Conservation (phyloP, 1,284 basidiomycete genomes). For the Boletus semigastroideus region DNA sequence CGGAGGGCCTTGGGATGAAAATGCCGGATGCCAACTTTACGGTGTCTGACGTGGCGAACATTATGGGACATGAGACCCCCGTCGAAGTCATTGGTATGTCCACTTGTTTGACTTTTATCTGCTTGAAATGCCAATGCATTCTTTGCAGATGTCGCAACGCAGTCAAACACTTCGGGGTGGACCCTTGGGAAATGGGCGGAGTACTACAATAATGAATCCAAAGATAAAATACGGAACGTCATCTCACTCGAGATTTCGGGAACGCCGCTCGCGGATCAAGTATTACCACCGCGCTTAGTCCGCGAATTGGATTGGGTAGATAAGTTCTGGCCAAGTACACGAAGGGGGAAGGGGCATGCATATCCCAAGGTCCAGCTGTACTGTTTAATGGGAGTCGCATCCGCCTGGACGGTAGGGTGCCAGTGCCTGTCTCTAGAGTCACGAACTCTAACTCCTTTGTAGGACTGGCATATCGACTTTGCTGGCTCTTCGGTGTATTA, state of each 20-base stretch:
- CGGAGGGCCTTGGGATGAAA: constrained; percentile 81
- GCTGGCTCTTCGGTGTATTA: constrained; percentile 96
- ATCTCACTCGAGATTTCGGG: constrained; percentile 87
- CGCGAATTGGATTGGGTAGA: constrained; percentile 96
- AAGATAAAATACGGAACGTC: constrained; percentile 88
- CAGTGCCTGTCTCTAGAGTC: not conserved
- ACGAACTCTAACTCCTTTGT: constrained; percentile 12
- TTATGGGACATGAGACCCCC: constrained; percentile 74
- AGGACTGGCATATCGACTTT: constrained; percentile 98
- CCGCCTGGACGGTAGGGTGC: constrained; percentile 84
- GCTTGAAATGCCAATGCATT: constrained; percentile 5
- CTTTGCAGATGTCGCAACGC: constrained; percentile 74
- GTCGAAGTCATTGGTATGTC: constrained; percentile 86
- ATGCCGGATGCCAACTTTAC: constrained; percentile 73
- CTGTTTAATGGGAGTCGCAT: constrained; percentile 86
- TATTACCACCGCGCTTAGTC: constrained; percentile 83
- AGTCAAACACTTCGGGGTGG: constrained; percentile 83
- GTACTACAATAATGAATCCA: constrained; percentile 73
- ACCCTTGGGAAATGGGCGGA: constrained; percentile 88
- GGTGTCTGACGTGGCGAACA: constrained; percentile 77
- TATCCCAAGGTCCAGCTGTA: constrained; percentile 97
- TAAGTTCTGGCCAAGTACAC: constrained; percentile 84
- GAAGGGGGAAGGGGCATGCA: constrained; percentile 67
- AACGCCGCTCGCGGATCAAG: constrained; percentile 70
- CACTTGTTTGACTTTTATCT: not conserved